phyloP scores from a whole-genome alignment of 257 asterid species.

The Scutellaria barbata region DNA sequence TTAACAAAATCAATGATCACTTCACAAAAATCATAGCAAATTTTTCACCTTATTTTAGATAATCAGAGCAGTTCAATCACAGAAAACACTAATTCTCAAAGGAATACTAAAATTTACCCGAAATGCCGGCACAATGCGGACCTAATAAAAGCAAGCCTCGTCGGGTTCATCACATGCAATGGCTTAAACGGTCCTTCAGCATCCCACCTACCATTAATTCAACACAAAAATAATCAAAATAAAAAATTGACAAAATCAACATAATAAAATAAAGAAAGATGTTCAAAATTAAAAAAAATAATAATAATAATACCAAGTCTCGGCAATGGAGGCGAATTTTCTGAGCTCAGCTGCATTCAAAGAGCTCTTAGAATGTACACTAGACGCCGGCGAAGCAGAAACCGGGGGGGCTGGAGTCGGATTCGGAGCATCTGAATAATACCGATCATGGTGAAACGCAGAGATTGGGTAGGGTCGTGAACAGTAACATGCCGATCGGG shows the following conservation, averaged over 20 bases:
- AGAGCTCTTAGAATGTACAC: constrained; percentile 53
- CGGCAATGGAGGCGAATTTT: constrained; percentile 73
- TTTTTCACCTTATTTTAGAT: not conserved
- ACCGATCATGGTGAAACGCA: constrained; percentile 33
- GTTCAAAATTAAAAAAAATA: not conserved
- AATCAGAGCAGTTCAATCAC: not conserved
- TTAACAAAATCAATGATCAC: not conserved
- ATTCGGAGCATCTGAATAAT: constrained; percentile 49
- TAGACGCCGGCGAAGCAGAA: constrained; percentile 34
- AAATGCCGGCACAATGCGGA: constrained; percentile 92
- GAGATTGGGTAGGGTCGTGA: constrained; percentile 7
- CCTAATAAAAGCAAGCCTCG: constrained; percentile 95
- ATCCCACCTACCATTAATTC: constrained; percentile 76
- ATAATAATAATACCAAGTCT: constrained; percentile 90
- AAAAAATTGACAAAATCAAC: not conserved
- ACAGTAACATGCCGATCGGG: constrained; percentile 25
- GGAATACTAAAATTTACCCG: constrained; percentile 55
- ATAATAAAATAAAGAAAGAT: not conserved
- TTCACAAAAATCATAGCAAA: not conserved
- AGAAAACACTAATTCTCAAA: constrained; percentile 11
- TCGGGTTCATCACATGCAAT: constrained; percentile 86
- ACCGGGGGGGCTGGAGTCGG: constrained; percentile 41
- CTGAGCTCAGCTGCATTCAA: constrained; percentile 68
- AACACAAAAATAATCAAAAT: not conserved
- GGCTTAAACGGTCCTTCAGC: constrained; percentile 97